Conservation (phyloP, 192 early-diverging fungal species). For the Backusella sp. region DNA sequence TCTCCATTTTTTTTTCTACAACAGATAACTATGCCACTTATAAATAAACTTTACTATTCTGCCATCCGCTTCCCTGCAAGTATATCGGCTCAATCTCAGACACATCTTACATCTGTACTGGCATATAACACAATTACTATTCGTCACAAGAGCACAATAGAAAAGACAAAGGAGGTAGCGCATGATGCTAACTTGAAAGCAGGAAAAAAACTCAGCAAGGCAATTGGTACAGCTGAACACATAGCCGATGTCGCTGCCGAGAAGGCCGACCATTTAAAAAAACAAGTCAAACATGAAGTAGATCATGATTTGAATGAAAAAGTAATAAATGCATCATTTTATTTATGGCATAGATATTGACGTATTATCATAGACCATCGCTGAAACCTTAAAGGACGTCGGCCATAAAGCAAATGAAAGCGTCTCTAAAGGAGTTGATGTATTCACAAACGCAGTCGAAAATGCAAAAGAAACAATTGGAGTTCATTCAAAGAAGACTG, state of each 20-base stretch:
- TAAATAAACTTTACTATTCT: not conserved
- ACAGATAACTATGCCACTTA: not conserved
- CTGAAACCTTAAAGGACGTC: conserved; percentile 26
- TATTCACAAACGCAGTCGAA: conserved; percentile 6
- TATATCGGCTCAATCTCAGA: not conserved
- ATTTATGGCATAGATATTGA: not conserved
- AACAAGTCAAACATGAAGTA: not conserved
- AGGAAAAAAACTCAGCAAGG: not conserved
- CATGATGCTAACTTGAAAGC: not conserved
- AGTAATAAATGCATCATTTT: not conserved
- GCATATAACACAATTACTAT: not conserved
- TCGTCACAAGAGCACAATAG: not conserved
- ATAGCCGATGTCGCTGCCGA: not conserved
- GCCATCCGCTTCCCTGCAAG: not conserved
- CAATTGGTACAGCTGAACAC: not conserved
- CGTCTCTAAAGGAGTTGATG: conserved; percentile 8
- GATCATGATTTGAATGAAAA: not conserved
- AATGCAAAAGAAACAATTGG: conserved; percentile 26
- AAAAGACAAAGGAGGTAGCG: not conserved
- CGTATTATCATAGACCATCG: not conserved
- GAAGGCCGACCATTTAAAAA: not conserved
- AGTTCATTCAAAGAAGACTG: conserved; percentile 19
- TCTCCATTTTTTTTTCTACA: not conserved
- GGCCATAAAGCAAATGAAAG: conserved; percentile 24
- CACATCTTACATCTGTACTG: not conserved